These are phyloP conservation scores for Leishmania mexicana DNA, from an alignment of 208 protist genomes.

Conservation along the genomic window DNA sequence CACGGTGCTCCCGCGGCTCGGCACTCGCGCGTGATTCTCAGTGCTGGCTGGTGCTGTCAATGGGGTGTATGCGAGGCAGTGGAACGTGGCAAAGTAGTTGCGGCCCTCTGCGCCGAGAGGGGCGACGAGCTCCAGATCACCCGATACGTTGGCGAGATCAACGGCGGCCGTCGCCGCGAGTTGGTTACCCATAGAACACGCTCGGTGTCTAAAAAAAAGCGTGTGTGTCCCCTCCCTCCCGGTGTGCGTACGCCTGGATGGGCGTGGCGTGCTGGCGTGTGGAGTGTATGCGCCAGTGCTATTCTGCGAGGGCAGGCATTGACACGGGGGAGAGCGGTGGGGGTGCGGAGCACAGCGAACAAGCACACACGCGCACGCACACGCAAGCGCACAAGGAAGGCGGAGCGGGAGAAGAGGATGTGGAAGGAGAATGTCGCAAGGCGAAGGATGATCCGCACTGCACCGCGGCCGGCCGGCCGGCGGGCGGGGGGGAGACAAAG, in stretches of 20 bases:
- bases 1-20: background rate
- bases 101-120: constrained; percentile 59
- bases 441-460: background rate
- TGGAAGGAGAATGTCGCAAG: background rate
- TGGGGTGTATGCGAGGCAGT: constrained; percentile 38
- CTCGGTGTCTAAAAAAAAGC: background rate
- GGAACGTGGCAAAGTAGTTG: constrained; percentile 73
- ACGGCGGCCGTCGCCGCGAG: constrained; percentile 60
- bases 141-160: constrained; percentile 62
- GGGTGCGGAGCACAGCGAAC: background rate
- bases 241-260: background rate
- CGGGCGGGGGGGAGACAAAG: background rate
- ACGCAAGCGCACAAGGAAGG: background rate
- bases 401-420: background rate
- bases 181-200: constrained; percentile 72
- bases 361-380: background rate
- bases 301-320: background rate
- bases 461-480: background rate
- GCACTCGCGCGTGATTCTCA: background rate
- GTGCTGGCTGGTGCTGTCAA: background rate
- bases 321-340: background rate
- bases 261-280: background rate
- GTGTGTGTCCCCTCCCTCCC: too few species aligned
- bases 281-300: background rate
- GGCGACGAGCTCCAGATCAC: constrained; percentile 46